These are phyloP conservation scores for Epipyxis sp. DNA, from an alignment of 108 stramenopile species.

Conservation along the genomic window DNA sequence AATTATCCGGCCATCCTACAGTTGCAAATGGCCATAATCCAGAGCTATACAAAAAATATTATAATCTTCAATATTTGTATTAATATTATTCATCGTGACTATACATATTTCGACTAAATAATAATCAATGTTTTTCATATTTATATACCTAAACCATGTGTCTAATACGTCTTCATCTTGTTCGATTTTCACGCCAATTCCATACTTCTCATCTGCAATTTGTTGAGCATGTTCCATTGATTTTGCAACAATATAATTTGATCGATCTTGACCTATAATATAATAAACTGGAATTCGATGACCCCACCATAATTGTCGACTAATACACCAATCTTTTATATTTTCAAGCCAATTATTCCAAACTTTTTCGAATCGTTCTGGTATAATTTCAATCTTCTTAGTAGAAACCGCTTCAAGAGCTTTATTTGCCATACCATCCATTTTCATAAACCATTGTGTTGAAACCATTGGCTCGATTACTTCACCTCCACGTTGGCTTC, in stretches of 20 bases:
- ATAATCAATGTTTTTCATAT: no score
- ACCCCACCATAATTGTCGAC: constrained; percentile 95
- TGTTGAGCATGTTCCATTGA: constrained; percentile 72
- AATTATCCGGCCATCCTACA: constrained; percentile 68
- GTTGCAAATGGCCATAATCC: constrained; percentile 96
- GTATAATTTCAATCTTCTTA: constrained; percentile 83
- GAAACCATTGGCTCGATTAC: constrained; percentile 96
- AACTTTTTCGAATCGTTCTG: constrained; percentile 79
- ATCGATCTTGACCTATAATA: constrained; percentile 31
- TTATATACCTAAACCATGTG: constrained; percentile 77
- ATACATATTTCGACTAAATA: no score
- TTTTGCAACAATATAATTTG: constrained; percentile 76
- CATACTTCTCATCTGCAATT: constrained; percentile 63
- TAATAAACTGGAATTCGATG: constrained; percentile 94
- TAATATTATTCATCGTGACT: constrained; percentile 2
- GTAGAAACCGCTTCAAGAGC: constrained; percentile 77
- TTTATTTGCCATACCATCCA: constrained; percentile 79
- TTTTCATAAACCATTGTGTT: constrained; percentile 96
- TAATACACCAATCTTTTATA: constrained; percentile 93
- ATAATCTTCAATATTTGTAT: no score
- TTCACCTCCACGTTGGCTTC: constrained; percentile 96
- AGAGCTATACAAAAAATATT: constrained; percentile 56
- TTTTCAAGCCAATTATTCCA: constrained; percentile 89
- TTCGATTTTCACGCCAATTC: constrained; percentile 58
- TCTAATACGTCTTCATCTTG: constrained; percentile 93